Evolutionary conservation across 176 grass and related monocot species (phyloP), one percentile per base, ranked within the genome.

Genomic region (Musa itinerans): DNA sequence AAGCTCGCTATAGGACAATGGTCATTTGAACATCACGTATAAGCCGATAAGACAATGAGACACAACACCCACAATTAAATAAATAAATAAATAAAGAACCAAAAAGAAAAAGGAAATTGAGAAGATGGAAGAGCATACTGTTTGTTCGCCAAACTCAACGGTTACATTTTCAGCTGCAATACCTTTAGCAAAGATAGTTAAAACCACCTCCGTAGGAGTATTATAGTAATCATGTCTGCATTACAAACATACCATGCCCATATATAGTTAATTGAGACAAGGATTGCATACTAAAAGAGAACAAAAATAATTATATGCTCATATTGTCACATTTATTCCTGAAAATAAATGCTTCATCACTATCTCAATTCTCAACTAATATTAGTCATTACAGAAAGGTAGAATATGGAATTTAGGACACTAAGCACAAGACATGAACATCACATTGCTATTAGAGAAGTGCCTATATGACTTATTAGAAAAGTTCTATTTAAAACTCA

Each of bases 101-200:
- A n/a, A 63, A 82, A 29, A 15, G 53, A 54, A 19, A n/a, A n/a
- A 69, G 22, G 61, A 34, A 15, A 34, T 6, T n/a, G 16, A 51
- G 16, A 50, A 20, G 15, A 13, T 50, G 51, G 43, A 19, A 21
- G 1, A 51, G 10, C 89, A 74, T 69, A 96, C 92, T 84, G 92
- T 89, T 80, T 96, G 92, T 92, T 96, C 92, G 67, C 89, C 86
- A 68, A 92, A 96, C 64, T 92, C 92, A 83, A 96, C 27, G 49
- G 65, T 77, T 21, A 96, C 86, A 72, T 67, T 71, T 78, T 92
- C 86, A 87, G 84, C 74, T 13, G 86, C 78, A 79, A 96, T 74
- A 74, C 89, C 86, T 76, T 92, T 96, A 1, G 84, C 84, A 79
- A 96, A 96, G 50, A 96, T 87, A 82, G 87, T 85, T 48, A 96